Evolutionary conservation across 805 yeast genomes (phyloP).

Genomic region (Candida ficus): DNA sequence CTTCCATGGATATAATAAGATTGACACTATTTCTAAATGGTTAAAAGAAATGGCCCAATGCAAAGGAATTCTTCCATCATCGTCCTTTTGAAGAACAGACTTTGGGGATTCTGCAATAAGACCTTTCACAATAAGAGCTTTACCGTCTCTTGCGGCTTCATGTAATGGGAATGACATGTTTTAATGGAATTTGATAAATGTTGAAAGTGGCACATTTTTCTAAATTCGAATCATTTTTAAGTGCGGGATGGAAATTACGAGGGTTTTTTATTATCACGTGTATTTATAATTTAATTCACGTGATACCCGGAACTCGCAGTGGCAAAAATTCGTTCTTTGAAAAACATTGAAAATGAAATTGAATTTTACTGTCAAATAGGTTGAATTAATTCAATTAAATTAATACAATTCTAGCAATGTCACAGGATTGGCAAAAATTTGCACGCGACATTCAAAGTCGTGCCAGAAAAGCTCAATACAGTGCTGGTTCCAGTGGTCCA

Average conservation of each 20-base stretch:
- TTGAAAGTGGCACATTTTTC: not conserved
- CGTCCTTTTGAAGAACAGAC: conserved; percentile 46
- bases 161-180: conserved; percentile 33
- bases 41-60: conserved; percentile 85
- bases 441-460: conserved; percentile 45
- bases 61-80: conserved; percentile 73
- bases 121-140: conserved; percentile 44
- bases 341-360: not conserved
- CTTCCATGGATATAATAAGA: conserved; percentile 35
- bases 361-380: not conserved
- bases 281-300: too few species aligned
- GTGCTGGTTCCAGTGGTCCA: conserved; percentile 36
- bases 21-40: conserved; percentile 44
- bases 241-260: too few species aligned
- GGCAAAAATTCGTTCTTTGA: not conserved
- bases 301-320: not conserved
- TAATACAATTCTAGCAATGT: conserved; percentile 1
- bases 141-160: conserved; percentile 63
- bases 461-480: conserved; percentile 36
- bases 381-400: not conserved
- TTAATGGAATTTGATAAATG: not conserved
- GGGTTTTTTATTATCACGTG: too few species aligned
- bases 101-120: conserved; percentile 42
- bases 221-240: too few species aligned
- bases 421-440: conserved; percentile 45